Percentiles rank a stretch among this genome's conserved stretches.
Conservation (phyloP, 352 stramenopile species). For the Phytophthora pluvialis region DNA sequence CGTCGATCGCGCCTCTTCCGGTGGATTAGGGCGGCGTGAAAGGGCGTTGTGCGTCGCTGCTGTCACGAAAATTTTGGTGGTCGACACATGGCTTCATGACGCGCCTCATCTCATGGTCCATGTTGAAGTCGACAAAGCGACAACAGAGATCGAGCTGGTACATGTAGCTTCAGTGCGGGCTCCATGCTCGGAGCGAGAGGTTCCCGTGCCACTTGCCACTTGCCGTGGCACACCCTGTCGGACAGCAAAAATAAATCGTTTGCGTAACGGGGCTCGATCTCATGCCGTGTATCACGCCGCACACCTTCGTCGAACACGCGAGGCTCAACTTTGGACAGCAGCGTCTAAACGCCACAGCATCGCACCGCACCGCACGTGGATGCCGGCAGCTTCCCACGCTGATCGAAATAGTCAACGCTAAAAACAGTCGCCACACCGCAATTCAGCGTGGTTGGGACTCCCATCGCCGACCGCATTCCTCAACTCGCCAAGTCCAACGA, state of each 20-base stretch:
- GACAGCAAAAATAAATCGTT: neutral
- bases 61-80: slow-evolving; percentile 10
- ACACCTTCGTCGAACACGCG: neutral
- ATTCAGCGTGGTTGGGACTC: neutral
- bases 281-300: neutral
- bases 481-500: slow-evolving; percentile 18
- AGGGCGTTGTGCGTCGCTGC: slow-evolving; percentile 11
- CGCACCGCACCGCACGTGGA: slow-evolving; percentile 11
- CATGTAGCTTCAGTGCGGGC: no score
- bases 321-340: neutral
- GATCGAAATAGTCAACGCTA: slow-evolving; percentile 22
- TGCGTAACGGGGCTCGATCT: neutral
- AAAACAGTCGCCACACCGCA: neutral
- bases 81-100: slow-evolving; percentile 29
- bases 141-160: no score
- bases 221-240: neutral
- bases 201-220: neutral
- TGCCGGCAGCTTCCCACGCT: slow-evolving; percentile 15
- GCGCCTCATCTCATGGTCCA: slow-evolving; percentile 23
- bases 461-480: slow-evolving; percentile 13
- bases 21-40: slow-evolving; percentile 17
- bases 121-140: slow-evolving; percentile 9
- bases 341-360: neutral
- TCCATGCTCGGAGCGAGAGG: no score
- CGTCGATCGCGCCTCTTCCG: slow-evolving; percentile 19